These are phyloP conservation scores for Echinosphaeria canescens DNA, from an alignment of 2,329 filamentous ascomycete genomes.

Conservation along the genomic window DNA sequence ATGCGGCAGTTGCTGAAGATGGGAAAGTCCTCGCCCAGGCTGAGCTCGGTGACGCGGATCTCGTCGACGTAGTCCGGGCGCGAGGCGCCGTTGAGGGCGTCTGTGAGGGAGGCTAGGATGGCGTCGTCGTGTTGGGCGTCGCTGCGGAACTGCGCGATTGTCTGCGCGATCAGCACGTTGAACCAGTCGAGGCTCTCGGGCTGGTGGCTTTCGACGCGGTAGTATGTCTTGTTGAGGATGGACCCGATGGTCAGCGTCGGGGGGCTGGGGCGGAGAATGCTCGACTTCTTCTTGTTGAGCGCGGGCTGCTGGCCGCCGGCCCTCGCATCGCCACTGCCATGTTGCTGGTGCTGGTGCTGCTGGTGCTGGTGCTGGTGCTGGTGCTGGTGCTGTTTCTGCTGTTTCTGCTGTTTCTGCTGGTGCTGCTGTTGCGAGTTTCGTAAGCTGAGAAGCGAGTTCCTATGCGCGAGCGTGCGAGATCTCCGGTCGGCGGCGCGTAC, in stretches of 20 bases:
- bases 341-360: no score
- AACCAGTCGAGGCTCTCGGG: constrained; percentile 98
- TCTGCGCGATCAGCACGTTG: constrained; percentile 91
- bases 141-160: constrained; percentile 82
- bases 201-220: constrained; percentile 88
- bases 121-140: constrained; percentile 85
- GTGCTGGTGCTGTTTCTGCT: no score
- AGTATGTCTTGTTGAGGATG: constrained; percentile 92
- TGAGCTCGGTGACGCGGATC: constrained; percentile 85
- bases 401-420: constrained; percentile 9
- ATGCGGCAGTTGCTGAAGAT: constrained; percentile 98
- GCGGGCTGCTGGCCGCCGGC: constrained; percentile 9
- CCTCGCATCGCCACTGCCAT: no score
- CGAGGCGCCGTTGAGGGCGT: constrained; percentile 65
- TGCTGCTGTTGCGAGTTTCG: constrained; percentile 18
- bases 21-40: constrained; percentile 87
- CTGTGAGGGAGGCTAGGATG: constrained; percentile 67
- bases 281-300: constrained; percentile 44
- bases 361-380: no score
- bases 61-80: constrained; percentile 86
- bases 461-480: constrained; percentile 54
- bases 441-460: constrained; percentile 47
- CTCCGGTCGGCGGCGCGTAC: constrained; percentile 54
- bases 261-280: constrained; percentile 43
- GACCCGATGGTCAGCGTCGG: constrained; percentile 74